phyloP scores from a whole-genome alignment of 2,329 filamentous ascomycete species.

The Emergomyces orientalis region DNA sequence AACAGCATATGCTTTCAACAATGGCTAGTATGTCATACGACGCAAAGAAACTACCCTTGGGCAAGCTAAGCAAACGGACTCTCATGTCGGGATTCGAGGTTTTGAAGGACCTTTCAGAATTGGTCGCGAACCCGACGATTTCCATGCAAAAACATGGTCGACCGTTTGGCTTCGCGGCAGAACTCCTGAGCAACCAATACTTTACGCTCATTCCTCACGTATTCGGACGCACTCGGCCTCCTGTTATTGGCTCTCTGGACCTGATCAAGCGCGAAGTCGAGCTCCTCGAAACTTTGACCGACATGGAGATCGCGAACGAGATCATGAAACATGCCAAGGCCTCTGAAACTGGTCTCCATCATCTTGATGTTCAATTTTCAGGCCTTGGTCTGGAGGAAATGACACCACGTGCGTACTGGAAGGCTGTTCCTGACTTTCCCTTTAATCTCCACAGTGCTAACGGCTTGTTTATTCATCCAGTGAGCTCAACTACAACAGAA shows the following conservation, averaged over 20 bases:
- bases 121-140: conserved; percentile 46
- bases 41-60: conserved; percentile 64
- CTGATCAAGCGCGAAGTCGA: conserved; percentile 67
- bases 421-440: background rate
- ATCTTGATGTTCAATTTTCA: conserved; percentile 62
- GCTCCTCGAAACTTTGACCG: conserved; percentile 67
- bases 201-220: conserved; percentile 74
- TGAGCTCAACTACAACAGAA: conserved; percentile 52
- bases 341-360: conserved; percentile 45
- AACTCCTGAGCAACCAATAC: conserved; percentile 64
- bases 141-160: conserved; percentile 37
- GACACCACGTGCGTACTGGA: conserved; percentile 43
- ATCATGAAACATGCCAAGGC: conserved; percentile 63
- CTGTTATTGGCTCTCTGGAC: conserved; percentile 49
- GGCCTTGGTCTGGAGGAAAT: conserved; percentile 67
- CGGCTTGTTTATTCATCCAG: conserved; percentile 16
- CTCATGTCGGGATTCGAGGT: conserved; percentile 65
- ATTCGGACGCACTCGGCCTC: conserved; percentile 65
- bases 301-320: conserved; percentile 72
- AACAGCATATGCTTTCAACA: conserved; percentile 55
- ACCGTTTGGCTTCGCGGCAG: conserved; percentile 38
- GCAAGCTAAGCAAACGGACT: conserved; percentile 72
- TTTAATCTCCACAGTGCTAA: background rate
- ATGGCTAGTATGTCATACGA: conserved; percentile 39
- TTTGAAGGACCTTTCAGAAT: conserved; percentile 62